Base-by-base conservation (phyloP, 2,329 filamentous ascomycete genomes). In the Cytospora leucostoma region DNA sequence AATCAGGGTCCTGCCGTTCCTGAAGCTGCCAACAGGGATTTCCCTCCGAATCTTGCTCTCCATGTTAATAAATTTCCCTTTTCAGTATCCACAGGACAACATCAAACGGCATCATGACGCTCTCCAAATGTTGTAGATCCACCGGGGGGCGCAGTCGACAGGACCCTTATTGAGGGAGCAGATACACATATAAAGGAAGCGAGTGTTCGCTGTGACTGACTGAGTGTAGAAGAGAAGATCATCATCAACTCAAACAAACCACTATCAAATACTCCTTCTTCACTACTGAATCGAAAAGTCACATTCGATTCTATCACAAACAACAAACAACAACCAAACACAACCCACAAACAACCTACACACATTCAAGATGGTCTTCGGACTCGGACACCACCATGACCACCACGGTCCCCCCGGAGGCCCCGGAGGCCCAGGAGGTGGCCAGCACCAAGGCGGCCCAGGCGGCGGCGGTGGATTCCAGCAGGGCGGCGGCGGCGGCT, bases 311-410 rank as follows among this genome's bases (percentile, higher is more conserved):
- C 37, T 33, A 3, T 17, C 21, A 56, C 12, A 15, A 37, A 7
- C 10, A 35, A 11, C 32, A 50, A 5, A 7, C 49, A 47, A 35
- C n/a, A 12, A 60, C 27, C 12, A 13, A 32, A 34, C 7, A 21
- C 11, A 50, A 40, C n/a, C 4, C 27, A 17, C 5, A 52, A 27
- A 17, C n/a, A 37, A 33, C 11, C 1, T 3, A 44, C 7, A 17
- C 11, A 21, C 17, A 2, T n/a, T 21, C 50, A 61, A 6, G 55
- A 61, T 49, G 58, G 51, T 55, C 6, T 61, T 60, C 58, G 50
- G 58, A 10, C 50, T 60, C 7, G 58, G 58, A 27, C 58, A 60
- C 8, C 58, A 60, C 50, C 58, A 60, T 13, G 35, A 54, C 50
- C 50, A 53, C 15, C 37, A 44, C 51, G 44, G n/a, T 7, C 50